A percentile compares a stretch with the other conserved stretches of the same genome.
Conservation (phyloP, 768 basidiomycete species). For the Coprinopsis strossmayeri region DNA sequence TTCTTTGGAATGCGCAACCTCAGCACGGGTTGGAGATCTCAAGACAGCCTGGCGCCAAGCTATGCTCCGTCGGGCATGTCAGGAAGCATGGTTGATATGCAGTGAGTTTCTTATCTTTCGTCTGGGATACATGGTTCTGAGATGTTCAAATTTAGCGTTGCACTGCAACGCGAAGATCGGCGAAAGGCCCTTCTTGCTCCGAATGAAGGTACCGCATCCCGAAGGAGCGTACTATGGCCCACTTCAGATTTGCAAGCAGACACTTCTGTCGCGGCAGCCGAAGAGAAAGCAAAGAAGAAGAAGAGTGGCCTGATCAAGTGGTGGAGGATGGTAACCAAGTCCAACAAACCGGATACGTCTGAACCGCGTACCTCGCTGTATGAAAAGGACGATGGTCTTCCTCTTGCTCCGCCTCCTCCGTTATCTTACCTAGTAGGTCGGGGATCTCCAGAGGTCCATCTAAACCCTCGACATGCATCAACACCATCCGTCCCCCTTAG, state of each 20-base stretch:
- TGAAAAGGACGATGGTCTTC: slow-evolving; percentile 67
- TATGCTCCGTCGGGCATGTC: slow-evolving; percentile 74
- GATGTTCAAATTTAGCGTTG: slow-evolving; percentile 47
- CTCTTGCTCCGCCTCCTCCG: slow-evolving; percentile 86
- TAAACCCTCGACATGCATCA: slow-evolving; percentile 51
- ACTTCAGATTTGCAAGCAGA: slow-evolving; percentile 22
- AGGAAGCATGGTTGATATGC: slow-evolving; percentile 91
- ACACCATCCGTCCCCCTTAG: slow-evolving; percentile 53
- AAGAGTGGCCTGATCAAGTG: slow-evolving; percentile 73
- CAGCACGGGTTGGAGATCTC: slow-evolving; percentile 68
- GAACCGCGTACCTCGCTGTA: slow-evolving; percentile 23
- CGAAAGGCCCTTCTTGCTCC: slow-evolving; percentile 23
- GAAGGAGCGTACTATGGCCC: slow-evolving; percentile 51
- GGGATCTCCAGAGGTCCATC: slow-evolving; percentile 41
- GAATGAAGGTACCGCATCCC: slow-evolving; percentile 33
- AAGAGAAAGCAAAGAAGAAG: slow-evolving; percentile 66
- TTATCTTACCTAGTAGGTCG: slow-evolving; percentile 79
- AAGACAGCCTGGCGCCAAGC: slow-evolving; percentile 75
- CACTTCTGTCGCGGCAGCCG: slow-evolving; percentile 15
- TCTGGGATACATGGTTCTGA: slow-evolving; percentile 3
- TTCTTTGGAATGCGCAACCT: slow-evolving; percentile 77
- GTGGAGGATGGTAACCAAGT: slow-evolving; percentile 71
- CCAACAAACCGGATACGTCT: slow-evolving; percentile 26
- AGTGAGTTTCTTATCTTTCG: slow-evolving; percentile 40
- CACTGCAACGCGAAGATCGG: slow-evolving; percentile 60